Evolutionary conservation across 148 eudicot species (phyloP).

Genomic region (Rhododendron griersonianum): DNA sequence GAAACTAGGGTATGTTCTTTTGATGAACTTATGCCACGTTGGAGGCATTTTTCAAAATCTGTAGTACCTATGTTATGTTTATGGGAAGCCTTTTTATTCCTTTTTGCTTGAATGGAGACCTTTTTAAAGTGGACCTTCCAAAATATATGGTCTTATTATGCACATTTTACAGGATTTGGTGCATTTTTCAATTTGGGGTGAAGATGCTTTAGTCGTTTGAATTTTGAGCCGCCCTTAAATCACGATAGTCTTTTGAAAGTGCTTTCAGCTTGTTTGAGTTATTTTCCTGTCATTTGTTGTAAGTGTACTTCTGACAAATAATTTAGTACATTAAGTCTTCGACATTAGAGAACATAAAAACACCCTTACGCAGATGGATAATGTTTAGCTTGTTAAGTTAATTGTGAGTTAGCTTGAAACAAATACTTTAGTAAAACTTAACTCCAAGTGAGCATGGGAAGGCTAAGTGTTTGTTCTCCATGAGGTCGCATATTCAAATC

Average conservation of each 20-base stretch:
- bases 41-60: not conserved
- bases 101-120: not conserved
- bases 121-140: not conserved
- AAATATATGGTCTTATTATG: not conserved
- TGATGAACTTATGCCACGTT: not conserved
- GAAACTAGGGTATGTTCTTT: not conserved
- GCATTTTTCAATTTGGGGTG: not conserved
- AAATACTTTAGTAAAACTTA: not conserved
- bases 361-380: not conserved
- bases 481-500: no score
- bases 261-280: not conserved
- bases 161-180: not conserved
- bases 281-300: not conserved
- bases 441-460: no score
- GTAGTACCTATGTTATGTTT: not conserved
- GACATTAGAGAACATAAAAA: no score
- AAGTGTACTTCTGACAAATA: not conserved
- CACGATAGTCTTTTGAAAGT: no score
- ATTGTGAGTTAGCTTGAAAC: not conserved
- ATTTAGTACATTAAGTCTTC: not conserved
- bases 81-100: not conserved
- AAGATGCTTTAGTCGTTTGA: not conserved
- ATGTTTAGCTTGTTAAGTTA: no score
- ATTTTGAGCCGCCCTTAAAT: not conserved
- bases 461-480: no score